Percentiles rank a stretch among this genome's conserved stretches.
Evolutionary conservation across 345 rosid species (phyloP).

Genomic region (Citrus medica): DNA sequence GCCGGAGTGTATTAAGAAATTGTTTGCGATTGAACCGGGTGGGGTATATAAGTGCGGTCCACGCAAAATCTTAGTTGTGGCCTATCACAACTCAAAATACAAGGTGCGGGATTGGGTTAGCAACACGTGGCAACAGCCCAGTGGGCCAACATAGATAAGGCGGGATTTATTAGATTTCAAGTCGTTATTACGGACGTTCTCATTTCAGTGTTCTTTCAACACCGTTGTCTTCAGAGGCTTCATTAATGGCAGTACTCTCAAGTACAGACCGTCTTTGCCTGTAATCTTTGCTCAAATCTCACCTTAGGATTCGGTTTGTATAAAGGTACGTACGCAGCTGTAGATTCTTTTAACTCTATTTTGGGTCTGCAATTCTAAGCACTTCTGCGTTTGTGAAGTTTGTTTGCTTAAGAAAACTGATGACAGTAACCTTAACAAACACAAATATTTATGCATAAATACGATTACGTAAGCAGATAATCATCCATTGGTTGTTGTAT

Average conservation of each 20-base stretch:
- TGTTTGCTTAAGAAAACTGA: background rate
- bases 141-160: slow-evolving; percentile 44
- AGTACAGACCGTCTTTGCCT: background rate
- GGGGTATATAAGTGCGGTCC: background rate
- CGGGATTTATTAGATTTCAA: slow-evolving; percentile 12
- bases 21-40: too few species aligned
- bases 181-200: background rate
- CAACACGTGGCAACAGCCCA: slow-evolving; percentile 25
- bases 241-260: background rate
- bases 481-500: too few species aligned
- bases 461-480: background rate
- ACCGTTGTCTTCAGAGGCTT: background rate
- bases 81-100: background rate
- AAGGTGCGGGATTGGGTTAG: background rate
- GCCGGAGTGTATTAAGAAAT: too few species aligned
- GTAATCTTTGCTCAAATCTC: background rate
- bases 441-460: background rate
- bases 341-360: background rate
- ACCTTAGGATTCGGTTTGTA: background rate
- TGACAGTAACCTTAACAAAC: background rate
- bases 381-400: background rate
- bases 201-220: too few species aligned
- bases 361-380: background rate
- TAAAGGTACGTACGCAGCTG: background rate
- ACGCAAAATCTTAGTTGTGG: background rate